Evolutionary conservation across 805 yeast species (phyloP).

Genomic region (Kodamaea jinghongensis): DNA sequence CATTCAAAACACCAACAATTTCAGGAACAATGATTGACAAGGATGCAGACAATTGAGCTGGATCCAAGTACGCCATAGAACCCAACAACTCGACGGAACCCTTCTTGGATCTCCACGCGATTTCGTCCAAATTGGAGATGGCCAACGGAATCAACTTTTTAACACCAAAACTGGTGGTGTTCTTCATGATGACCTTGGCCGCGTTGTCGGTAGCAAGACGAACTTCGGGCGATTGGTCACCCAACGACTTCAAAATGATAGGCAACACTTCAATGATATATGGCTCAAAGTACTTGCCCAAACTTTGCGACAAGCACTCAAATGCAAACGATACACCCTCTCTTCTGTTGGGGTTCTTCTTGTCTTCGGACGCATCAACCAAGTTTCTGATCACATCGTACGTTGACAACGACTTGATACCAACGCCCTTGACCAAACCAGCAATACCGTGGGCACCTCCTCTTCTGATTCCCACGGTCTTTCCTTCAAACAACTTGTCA

Average conservation of each 20-base stretch:
- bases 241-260: slow-evolving; percentile 71
- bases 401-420: slow-evolving; percentile 72
- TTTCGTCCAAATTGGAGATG: slow-evolving; percentile 77
- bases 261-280: slow-evolving; percentile 89
- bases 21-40: slow-evolving; percentile 91
- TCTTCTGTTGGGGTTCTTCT: slow-evolving; percentile 66
- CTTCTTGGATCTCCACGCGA: slow-evolving; percentile 94
- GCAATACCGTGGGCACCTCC: slow-evolving; percentile 98
- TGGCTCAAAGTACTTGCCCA: slow-evolving; percentile 86
- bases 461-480: slow-evolving; percentile 53
- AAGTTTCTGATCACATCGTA: slow-evolving; percentile 74
- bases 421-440: slow-evolving; percentile 88
- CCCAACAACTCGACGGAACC: slow-evolving; percentile 96
- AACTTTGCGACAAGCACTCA: slow-evolving; percentile 74
- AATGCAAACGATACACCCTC: slow-evolving; percentile 88
- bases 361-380: slow-evolving; percentile 84
- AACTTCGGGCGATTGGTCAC: slow-evolving; percentile 82
- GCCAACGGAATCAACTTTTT: slow-evolving; percentile 89
- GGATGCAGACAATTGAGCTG: slow-evolving; percentile 87
- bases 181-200: slow-evolving; percentile 82
- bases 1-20: slow-evolving; percentile 91
- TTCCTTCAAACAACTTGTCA: slow-evolving; percentile 55
- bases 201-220: slow-evolving; percentile 87
- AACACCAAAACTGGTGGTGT: slow-evolving; percentile 90
- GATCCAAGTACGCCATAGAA: slow-evolving; percentile 96